Percentiles rank a stretch among this genome's conserved stretches.
Evolutionary conservation across 78 protist genomes (phyloP).

Genomic region (Dictyostelium purpureum): DNA sequence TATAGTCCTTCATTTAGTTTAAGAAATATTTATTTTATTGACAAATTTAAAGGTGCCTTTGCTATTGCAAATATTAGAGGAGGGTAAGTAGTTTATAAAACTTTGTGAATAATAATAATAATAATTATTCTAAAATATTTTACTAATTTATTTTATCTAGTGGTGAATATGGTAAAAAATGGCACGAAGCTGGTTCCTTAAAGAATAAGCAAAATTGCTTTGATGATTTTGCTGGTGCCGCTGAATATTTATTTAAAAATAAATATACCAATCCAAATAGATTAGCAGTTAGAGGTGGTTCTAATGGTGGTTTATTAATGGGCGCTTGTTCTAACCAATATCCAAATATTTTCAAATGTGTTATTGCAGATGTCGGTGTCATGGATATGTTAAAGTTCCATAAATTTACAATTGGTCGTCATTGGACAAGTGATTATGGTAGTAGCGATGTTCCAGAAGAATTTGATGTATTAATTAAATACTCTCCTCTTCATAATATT

Average conservation of each 20-base stretch:
- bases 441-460: slow-evolving; percentile 58
- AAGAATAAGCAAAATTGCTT: slow-evolving; percentile 86
- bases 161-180: slow-evolving; percentile 94
- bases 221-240: slow-evolving; percentile 93
- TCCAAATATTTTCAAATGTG: slow-evolving; percentile 91
- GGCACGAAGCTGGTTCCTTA: slow-evolving; percentile 93
- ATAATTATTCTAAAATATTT: background rate
- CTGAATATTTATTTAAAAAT: slow-evolving; percentile 73
- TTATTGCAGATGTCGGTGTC: slow-evolving; percentile 82
- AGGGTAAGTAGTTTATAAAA: too few relatives aligned
- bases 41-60: slow-evolving; percentile 84
- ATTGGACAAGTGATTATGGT: slow-evolving; percentile 93
- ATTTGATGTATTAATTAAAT: slow-evolving; percentile 57
- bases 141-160: background rate
- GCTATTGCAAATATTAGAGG: slow-evolving; percentile 95
- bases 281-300: slow-evolving; percentile 90
- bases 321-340: slow-evolving; percentile 91
- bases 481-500: slow-evolving; percentile 93
- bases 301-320: slow-evolving; percentile 95
- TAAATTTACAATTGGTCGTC: slow-evolving; percentile 93
- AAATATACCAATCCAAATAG: slow-evolving; percentile 54
- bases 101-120: background rate
- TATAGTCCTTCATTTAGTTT: slow-evolving; percentile 80
- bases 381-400: slow-evolving; percentile 96
- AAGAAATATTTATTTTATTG: slow-evolving; percentile 50